These are phyloP conservation scores for Xylariaceae sp. DNA, from an alignment of 2,329 filamentous ascomycete genomes.

Conservation along the genomic window DNA sequence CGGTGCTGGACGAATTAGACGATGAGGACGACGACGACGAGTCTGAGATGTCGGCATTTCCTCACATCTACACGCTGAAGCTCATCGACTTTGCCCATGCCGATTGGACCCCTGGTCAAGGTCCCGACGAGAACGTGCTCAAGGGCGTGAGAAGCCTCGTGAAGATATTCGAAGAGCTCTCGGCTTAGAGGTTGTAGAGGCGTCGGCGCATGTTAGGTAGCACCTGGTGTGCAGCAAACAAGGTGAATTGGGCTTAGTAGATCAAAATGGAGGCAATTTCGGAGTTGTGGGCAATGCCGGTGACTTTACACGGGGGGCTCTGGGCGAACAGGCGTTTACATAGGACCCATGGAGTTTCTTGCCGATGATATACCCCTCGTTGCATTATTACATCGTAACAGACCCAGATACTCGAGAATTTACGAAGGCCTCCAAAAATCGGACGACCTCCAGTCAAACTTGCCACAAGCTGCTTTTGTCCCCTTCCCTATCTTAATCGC, in stretches of 20 bases:
- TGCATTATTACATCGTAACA: constrained; percentile 16
- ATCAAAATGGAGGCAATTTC: too few relatives aligned
- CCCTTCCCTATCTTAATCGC: too few relatives aligned
- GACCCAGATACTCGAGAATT: constrained; percentile 9
- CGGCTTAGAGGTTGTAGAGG: constrained; percentile 25
- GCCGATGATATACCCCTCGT: constrained; percentile 24
- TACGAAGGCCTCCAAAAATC: background rate
- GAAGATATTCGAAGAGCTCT: constrained; percentile 66
- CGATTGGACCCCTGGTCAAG: constrained; percentile 72
- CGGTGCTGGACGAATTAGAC: constrained; percentile 16
- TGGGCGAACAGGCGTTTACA: constrained; percentile 19
- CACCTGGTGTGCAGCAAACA: background rate
- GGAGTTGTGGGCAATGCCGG: background rate
- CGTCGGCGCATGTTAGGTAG: too few relatives aligned
- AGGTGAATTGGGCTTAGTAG: constrained; percentile 1
- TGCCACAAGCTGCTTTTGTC: too few relatives aligned
- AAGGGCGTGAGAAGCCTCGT: constrained; percentile 68
- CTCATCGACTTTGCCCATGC: constrained; percentile 98
- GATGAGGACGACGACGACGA: constrained; percentile 45
- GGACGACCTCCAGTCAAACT: too few relatives aligned
- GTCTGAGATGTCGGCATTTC: constrained; percentile 50
- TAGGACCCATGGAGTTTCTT: constrained; percentile 20
- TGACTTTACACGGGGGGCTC: constrained; percentile 5
- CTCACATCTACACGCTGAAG: constrained; percentile 69
- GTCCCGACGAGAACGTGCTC: constrained; percentile 81